phyloP scores from a whole-genome alignment of 2,329 filamentous ascomycete species.

The Colletotrichum sidae region DNA sequence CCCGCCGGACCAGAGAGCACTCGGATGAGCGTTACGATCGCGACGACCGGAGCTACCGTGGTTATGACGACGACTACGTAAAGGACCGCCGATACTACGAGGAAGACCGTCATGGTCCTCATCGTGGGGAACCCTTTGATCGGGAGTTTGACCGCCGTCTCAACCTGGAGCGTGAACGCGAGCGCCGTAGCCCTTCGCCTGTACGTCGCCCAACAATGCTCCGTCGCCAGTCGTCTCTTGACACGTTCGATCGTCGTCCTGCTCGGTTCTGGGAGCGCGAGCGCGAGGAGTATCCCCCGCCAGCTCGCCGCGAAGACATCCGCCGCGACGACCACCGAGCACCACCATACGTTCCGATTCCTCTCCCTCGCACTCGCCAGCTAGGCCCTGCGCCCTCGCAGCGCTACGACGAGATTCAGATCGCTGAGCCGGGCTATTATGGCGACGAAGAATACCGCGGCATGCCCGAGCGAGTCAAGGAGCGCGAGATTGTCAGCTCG shows the following conservation, averaged over 20 bases:
- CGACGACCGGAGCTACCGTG: conserved; percentile 45
- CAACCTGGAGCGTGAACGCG: conserved; percentile 66
- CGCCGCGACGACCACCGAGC: conserved; percentile 66
- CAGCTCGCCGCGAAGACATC: conserved; percentile 60
- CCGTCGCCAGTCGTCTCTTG: conserved; percentile 87
- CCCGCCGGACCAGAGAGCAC: conserved; percentile 54
- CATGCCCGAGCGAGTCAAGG: conserved; percentile 69
- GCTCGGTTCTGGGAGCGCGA: conserved; percentile 58
- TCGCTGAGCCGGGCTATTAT: conserved; percentile 75
- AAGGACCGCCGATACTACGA: conserved; percentile 68
- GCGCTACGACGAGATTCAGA: conserved; percentile 72
- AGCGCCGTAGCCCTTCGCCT: conserved; percentile 63
- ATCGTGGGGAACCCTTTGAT: conserved; percentile 45
- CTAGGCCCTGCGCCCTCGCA: conserved; percentile 67
- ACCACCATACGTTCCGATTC: conserved; percentile 70
- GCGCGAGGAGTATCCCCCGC: conserved; percentile 73
- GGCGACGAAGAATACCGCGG: conserved; percentile 79
- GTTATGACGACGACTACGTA: conserved; percentile 59
- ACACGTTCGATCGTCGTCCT: conserved; percentile 87
- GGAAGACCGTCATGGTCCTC: conserved; percentile 59
- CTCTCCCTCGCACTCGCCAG: conserved; percentile 73
- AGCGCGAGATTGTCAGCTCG: conserved; percentile 68
- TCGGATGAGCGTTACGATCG: conserved; percentile 64
- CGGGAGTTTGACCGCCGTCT: conserved; percentile 65
- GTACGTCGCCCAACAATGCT: conserved; percentile 75